Evolutionary conservation across 768 basidiomycete genomes (phyloP), one percentile per base, ranked within the genome.

Genomic region (Exidia glandulosa): DNA sequence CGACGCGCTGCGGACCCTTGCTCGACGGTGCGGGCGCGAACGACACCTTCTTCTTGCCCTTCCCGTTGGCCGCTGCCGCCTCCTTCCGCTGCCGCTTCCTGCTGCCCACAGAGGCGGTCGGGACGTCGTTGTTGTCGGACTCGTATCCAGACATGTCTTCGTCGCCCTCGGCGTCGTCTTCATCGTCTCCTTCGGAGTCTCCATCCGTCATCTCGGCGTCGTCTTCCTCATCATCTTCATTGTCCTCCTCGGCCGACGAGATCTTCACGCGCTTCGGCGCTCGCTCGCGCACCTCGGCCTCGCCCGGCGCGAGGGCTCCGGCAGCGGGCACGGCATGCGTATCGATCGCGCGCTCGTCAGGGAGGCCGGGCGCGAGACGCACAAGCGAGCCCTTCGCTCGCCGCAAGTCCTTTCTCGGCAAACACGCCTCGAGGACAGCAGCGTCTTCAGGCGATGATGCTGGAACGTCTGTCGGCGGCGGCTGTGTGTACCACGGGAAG

Each of bases 401-500:
- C 19, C 29, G 36, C 31, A 45, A 41, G 52, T 62, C 62, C 9
- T 58, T 48, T 32, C 34, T 36, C 56, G 36, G 54, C 36, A 50
- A 75, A 14, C 64, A 62, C 31, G 63, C 66, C 19, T 75, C 75
- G 60, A 80, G 66, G 52, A 73, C 76, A 57, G 83, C 83, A 27
- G 72, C 66, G 58, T 47, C 64, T 0, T 77, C 76, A 14, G 71
- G 61, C 3, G 65, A 66, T 63, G 85, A 70, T 9, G 63, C 31
- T 13, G 61, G 30, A 2, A 61, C 33, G 2, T 59, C 23, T 6
- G 63, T 55, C 0, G 71, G 52, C 2, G 79, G 75, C 1, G 87
- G 86, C 55, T 76, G 71, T 4, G 87, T 83, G 73, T 88, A 94
- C 61, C 87, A 81, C 29, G 83, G 79, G 66, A 95, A 77, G 63